Conservation (phyloP, 768 basidiomycete genomes). For the Stropharia rugosoannulata region DNA sequence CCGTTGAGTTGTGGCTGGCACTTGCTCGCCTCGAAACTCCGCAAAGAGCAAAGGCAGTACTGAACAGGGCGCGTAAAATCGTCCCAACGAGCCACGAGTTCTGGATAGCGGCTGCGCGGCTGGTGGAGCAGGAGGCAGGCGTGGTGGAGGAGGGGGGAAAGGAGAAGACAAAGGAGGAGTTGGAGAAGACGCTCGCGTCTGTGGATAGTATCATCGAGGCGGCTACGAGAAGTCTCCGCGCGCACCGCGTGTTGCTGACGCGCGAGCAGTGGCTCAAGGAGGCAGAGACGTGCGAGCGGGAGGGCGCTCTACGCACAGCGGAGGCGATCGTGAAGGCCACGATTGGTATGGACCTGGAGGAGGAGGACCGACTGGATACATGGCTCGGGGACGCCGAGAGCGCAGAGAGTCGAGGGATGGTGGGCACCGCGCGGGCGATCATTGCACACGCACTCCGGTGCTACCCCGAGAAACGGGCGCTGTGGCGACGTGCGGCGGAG, state of each 20-base stretch:
- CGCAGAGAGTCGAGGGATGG: constrained; percentile 68
- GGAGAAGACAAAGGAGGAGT: constrained; percentile 54
- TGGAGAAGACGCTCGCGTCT: constrained; percentile 61
- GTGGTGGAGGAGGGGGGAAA: constrained; percentile 43
- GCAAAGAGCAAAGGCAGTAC: constrained; percentile 84
- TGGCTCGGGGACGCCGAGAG: constrained; percentile 93
- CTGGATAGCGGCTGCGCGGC: constrained; percentile 94
- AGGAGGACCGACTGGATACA: constrained; percentile 86
- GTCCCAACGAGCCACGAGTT: constrained; percentile 97
- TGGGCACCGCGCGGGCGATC: constrained; percentile 85
- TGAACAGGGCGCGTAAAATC: constrained; percentile 93
- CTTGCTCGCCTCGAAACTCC: constrained; percentile 96
- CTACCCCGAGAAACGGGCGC: constrained; percentile 79
- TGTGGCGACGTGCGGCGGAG: constrained; percentile 92
- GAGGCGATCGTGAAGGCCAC: constrained; percentile 97
- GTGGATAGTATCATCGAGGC: constrained; percentile 91
- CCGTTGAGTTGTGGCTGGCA: constrained; percentile 97
- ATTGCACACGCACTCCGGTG: constrained; percentile 90
- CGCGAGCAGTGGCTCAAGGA: constrained; percentile 97
- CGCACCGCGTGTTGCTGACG: constrained; percentile 81
- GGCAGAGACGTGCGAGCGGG: constrained; percentile 87
- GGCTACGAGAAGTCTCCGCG: constrained; percentile 75
- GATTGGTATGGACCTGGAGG: constrained; percentile 90
- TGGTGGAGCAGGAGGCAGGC: constrained; percentile 78
- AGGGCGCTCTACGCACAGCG: constrained; percentile 82